Evolutionary conservation across 148 eudicot species (phyloP).

Genomic region (Vaccinium darrowii): DNA sequence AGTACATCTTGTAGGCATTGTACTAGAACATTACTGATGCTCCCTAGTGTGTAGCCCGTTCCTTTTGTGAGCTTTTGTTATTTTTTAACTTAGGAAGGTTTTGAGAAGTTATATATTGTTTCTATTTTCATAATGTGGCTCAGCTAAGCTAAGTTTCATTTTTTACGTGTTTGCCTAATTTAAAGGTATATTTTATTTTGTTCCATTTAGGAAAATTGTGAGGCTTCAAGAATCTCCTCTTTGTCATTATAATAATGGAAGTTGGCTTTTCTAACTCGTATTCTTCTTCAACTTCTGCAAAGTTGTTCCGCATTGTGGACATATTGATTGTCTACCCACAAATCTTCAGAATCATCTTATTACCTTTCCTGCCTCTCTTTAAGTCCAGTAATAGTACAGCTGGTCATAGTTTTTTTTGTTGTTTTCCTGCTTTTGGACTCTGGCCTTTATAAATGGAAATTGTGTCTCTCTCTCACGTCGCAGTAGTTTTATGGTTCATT

Average conservation of each 20-base stretch:
- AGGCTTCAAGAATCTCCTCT: not conserved
- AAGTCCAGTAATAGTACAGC: not conserved
- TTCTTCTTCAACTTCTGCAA: not conserved
- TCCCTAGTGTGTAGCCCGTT: not conserved
- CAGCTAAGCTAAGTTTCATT: not conserved
- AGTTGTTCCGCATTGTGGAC: slow-evolving; percentile 7
- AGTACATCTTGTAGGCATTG: not conserved
- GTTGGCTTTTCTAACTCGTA: slow-evolving; percentile 3
- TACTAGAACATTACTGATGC: not conserved
- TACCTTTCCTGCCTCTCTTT: not conserved
- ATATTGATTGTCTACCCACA: not conserved
- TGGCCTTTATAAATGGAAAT: not conserved
- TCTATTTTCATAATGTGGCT: not conserved
- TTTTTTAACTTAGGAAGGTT: not conserved
- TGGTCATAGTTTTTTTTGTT: not conserved
- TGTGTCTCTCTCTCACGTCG: not conserved
- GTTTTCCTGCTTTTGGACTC: no score
- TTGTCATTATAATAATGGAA: not conserved
- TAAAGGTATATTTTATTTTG: not conserved
- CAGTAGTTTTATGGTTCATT: not conserved
- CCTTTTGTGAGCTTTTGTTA: not conserved
- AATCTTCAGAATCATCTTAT: not conserved
- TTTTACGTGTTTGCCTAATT: not conserved
- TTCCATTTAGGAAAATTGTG: not conserved
- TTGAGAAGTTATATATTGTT: not conserved